Conservation (phyloP, 768 basidiomycete genomes). For the Kwoniella bestiolae region DNA sequence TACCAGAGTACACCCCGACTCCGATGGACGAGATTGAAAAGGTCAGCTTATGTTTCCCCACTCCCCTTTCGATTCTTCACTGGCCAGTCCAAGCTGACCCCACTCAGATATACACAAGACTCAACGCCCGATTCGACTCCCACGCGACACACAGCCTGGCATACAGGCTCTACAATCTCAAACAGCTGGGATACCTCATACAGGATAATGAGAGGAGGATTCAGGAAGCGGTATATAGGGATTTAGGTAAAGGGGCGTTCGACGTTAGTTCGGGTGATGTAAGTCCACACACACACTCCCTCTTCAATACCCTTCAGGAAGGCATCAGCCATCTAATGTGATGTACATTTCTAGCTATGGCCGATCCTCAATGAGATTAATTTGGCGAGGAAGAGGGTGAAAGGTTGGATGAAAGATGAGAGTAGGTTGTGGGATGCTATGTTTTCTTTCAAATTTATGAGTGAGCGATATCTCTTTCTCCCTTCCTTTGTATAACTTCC, state of each 20-base stretch:
- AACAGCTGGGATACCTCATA: slow-evolving; percentile 55
- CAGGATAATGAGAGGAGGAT: slow-evolving; percentile 52
- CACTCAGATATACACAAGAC: slow-evolving; percentile 27
- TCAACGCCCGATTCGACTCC: slow-evolving; percentile 36
- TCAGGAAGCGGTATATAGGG: slow-evolving; percentile 39
- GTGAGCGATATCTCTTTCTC: slow-evolving; percentile 26
- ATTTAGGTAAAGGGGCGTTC: slow-evolving; percentile 48
- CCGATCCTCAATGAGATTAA: slow-evolving; percentile 49
- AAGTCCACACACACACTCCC: slow-evolving; percentile 11
- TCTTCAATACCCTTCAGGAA: too few relatives aligned
- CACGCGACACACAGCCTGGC: slow-evolving; percentile 35
- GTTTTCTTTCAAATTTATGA: slow-evolving; percentile 46
- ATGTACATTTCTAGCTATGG: slow-evolving; percentile 42
- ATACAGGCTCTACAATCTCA: slow-evolving; percentile 53
- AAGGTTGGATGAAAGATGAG: slow-evolving; percentile 55
- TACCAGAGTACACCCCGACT: slow-evolving; percentile 12
- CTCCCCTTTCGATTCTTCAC: neutral
- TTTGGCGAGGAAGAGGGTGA: slow-evolving; percentile 45
- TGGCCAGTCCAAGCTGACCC: neutral
- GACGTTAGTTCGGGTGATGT: slow-evolving; percentile 49
- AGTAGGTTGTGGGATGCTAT: slow-evolving; percentile 44
- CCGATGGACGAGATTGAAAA: slow-evolving; percentile 15
- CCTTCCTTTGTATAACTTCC: too few relatives aligned
- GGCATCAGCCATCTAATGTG: too few relatives aligned
- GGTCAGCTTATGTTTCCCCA: neutral